Evolutionary conservation across 1,284 basidiomycete genomes (phyloP).

Genomic region (Somion occarium): DNA sequence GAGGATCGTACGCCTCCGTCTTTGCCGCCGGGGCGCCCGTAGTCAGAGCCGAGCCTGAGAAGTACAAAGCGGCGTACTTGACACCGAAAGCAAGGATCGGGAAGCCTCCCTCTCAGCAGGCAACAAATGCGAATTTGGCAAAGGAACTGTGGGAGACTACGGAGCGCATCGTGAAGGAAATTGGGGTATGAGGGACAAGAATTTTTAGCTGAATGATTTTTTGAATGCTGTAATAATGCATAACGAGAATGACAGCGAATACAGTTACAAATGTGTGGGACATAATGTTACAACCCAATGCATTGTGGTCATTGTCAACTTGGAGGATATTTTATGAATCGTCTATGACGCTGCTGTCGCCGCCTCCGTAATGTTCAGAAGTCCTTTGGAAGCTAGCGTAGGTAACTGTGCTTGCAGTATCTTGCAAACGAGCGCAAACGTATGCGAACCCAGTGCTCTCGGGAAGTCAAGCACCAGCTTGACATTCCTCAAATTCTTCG

Average conservation of each 20-base stretch:
- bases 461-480: neutral
- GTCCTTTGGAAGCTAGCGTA: neutral
- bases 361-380: neutral
- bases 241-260: too few relatives aligned
- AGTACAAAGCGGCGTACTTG: slow-evolving; percentile 39
- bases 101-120: slow-evolving; percentile 20
- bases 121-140: slow-evolving; percentile 31
- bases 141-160: slow-evolving; percentile 37
- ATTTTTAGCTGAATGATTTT: too few relatives aligned
- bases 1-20: slow-evolving; percentile 34
- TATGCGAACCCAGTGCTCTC: neutral
- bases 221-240: too few relatives aligned
- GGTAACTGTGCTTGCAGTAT: neutral
- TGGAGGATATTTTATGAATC: too few relatives aligned
- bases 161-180: slow-evolving; percentile 22
- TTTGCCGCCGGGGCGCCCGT: slow-evolving; percentile 40
- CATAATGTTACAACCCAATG: too few relatives aligned
- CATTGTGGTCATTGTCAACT: too few relatives aligned
- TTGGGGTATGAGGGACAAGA: too few relatives aligned
- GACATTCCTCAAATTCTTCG: neutral
- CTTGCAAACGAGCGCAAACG: neutral
- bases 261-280: too few relatives aligned
- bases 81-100: slow-evolving; percentile 30
- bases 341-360: too few relatives aligned
- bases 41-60: slow-evolving; percentile 24